A percentile compares a stretch with the other conserved stretches of the same genome.
phyloP scores from a whole-genome alignment of 2,329 filamentous ascomycete genomes.

The Colletotrichum sp. region DNA sequence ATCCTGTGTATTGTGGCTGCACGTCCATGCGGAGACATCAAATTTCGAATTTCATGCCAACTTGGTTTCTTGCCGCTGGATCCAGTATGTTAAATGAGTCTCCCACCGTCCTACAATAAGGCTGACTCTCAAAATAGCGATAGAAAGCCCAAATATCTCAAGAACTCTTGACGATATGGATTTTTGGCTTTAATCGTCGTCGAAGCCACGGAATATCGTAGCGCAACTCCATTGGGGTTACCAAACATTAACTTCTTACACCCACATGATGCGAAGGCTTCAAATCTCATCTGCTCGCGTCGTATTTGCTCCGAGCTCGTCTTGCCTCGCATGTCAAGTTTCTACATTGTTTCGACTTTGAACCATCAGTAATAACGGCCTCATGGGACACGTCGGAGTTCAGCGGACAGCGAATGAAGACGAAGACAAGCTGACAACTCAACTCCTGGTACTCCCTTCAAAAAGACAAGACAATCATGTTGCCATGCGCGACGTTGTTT shows the following conservation, averaged over 20 bases:
- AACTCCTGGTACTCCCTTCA: not conserved
- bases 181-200: not conserved
- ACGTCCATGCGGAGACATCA: not conserved
- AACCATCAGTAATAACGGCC: not conserved
- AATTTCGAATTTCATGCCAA: not conserved
- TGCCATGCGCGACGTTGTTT: accelerated
- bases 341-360: not conserved
- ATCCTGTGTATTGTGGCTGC: not conserved
- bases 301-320: not conserved
- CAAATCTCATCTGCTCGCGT: not conserved
- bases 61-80: not conserved
- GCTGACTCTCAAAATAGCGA: not conserved
- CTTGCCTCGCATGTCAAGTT: not conserved
- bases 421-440: not conserved
- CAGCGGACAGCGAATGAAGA: not conserved
- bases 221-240: not conserved
- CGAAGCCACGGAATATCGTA: accelerated
- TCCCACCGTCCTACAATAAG: not conserved
- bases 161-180: accelerated
- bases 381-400: not conserved
- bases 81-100: not conserved
- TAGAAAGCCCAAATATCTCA: not conserved
- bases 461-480: accelerated
- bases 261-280: not conserved
- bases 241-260: not conserved